Evolutionary conservation across 177 flowering plant genomes (phyloP).

Genomic region (Tripterygium wilfordii): DNA sequence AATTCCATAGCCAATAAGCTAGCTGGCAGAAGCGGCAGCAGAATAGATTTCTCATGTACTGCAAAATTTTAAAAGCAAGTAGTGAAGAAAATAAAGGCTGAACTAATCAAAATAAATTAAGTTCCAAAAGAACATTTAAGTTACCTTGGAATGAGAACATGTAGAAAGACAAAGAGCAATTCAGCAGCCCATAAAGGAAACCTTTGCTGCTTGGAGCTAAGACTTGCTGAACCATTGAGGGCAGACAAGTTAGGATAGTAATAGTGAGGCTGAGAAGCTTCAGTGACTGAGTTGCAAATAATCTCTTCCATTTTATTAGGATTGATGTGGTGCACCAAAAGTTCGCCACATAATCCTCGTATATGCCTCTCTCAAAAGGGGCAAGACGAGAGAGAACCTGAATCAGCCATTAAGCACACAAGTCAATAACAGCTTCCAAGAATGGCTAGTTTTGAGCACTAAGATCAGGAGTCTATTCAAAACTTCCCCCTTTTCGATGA

Average conservation of each 20-base stretch:
- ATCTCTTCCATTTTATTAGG: conserved; percentile 78
- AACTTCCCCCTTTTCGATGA: too few relatives aligned
- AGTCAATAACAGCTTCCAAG: background rate
- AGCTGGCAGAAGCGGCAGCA: conserved; percentile 89
- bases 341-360: conserved; percentile 96
- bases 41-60: conserved; percentile 95
- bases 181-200: conserved; percentile 73
- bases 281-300: conserved; percentile 51
- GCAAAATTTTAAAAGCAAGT: conserved; percentile 16
- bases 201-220: conserved; percentile 63
- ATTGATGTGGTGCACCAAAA: conserved; percentile 91
- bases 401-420: background rate
- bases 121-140: background rate
- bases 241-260: conserved; percentile 54
- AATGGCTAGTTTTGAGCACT: background rate
- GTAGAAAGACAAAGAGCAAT: conserved; percentile 79
- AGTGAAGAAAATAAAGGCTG: conserved; percentile 1
- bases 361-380: conserved; percentile 95
- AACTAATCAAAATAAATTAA: background rate
- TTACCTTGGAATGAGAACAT: conserved; percentile 93
- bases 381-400: conserved; percentile 90
- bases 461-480: too few relatives aligned
- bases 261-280: conserved; percentile 58
- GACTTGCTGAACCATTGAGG: conserved; percentile 83
- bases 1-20: conserved; percentile 74